Base-by-base conservation (phyloP, 495 filamentous ascomycete genomes). In the Parathielavia hyrcaniae region DNA sequence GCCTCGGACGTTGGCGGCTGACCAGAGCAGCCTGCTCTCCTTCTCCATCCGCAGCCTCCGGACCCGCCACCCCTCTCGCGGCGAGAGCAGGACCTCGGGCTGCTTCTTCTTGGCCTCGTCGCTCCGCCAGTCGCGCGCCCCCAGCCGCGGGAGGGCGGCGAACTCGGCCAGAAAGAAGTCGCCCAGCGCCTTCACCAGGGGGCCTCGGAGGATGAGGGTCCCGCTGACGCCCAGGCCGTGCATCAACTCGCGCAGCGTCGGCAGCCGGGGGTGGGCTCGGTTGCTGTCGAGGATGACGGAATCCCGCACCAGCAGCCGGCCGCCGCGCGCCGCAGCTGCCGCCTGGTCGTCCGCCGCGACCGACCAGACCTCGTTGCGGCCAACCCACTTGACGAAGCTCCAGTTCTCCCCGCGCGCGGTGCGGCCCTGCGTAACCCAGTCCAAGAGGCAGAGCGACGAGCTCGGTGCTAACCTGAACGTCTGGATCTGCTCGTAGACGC, bases 361-460 rank as follows among this genome's bases (percentile, higher is more conserved):
- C 44, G 75, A 69, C 86, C 88, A 96, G 9, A 97, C 79, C 69
- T 98, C 93, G 67, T 96, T 97, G 64, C 86, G 77, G 7, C 88
- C 88, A 55, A 76, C 78, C 83, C 95, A 97, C 38, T 77, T 72
- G 17, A 74, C 71, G 53, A 95, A 83, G 64, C 84, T 85, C 93
- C 93, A 98, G 56, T 86, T 79, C 75, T 98, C 93, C n/a, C 90
- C 91, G 30, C 87, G 79, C 6, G 93, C 91, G 11, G 75, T 80
- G n/a, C 93, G 81, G 5, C 93, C 91, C 61, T 91, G 85, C 20
- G 83, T 88, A 8, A 96, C 89, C 93, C 93, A 98, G 68, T 98
- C 93, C 41, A 95, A 74, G 3, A 96, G 75, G 65, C 91, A 91
- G 17, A 97, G 73, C 60, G 81, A 83, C 12, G 78, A 79, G 5